Conservation (phyloP, 306 rosid species). For the Rosa chinensis region DNA sequence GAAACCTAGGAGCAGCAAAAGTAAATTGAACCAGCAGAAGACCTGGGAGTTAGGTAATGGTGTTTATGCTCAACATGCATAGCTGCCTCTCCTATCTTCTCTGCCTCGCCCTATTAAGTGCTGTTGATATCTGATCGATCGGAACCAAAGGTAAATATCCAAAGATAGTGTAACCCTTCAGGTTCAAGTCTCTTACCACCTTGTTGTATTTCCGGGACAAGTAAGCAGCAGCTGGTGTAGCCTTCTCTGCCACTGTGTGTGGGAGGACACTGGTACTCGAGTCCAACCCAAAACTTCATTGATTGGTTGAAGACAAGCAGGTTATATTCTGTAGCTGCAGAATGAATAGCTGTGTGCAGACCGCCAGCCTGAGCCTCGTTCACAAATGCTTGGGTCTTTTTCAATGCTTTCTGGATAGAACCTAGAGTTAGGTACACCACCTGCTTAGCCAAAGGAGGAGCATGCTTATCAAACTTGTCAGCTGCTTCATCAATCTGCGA, state of each 20-base stretch:
- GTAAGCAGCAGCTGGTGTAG: constrained; percentile 43
- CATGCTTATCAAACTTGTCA: constrained; percentile 47
- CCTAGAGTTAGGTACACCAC: constrained; percentile 24
- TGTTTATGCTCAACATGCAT: constrained; percentile 18
- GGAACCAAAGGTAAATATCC: constrained; percentile 69
- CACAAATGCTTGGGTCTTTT: constrained; percentile 35
- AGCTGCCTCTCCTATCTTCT: constrained; percentile 20
- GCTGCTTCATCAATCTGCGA: constrained; percentile 58
- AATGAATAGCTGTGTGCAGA: constrained; percentile 43
- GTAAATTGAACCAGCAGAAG: neutral
- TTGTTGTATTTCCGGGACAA: constrained; percentile 57
- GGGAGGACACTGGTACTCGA: constrained; percentile 35
- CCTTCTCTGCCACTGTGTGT: constrained; percentile 50
- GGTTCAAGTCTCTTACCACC: constrained; percentile 38
- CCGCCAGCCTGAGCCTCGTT: constrained; percentile 48
- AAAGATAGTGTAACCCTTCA: constrained; percentile 45
- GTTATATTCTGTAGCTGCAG: constrained; percentile 51
- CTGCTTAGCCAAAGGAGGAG: constrained; percentile 54
- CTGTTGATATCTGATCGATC: constrained; percentile 42
- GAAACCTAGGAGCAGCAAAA: neutral
- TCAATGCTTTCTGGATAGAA: constrained; percentile 32
- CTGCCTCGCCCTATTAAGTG: constrained; percentile 34
- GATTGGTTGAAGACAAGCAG: constrained; percentile 37
- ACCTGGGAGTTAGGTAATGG: constrained; percentile 6
- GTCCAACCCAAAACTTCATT: constrained; percentile 46